phyloP scores from a whole-genome alignment of 2,329 filamentous ascomycete species.

The Nemania abortiva region DNA sequence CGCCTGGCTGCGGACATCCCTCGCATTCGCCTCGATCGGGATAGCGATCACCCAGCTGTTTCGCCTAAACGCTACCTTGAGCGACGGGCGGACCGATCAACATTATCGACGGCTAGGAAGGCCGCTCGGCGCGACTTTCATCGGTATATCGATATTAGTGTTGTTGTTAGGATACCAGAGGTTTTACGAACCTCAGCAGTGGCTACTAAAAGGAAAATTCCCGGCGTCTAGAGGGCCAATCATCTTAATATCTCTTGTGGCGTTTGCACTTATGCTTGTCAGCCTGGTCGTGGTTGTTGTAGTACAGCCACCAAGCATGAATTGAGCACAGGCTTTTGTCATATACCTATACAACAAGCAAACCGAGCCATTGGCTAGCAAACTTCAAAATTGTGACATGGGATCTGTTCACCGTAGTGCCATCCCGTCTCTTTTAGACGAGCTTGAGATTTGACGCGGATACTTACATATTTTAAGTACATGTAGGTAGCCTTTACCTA shows the following conservation, averaged over 20 bases:
- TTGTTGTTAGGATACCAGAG: slow-evolving; percentile 81
- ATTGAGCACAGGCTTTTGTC: slow-evolving; percentile 1
- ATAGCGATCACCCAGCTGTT: slow-evolving; percentile 88
- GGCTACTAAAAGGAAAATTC: slow-evolving; percentile 84
- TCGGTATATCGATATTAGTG: slow-evolving; percentile 80
- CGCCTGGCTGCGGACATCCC: slow-evolving; percentile 84
- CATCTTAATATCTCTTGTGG: slow-evolving; percentile 74
- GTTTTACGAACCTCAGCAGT: slow-evolving; percentile 82
- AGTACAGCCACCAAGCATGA: slow-evolving; percentile 56
- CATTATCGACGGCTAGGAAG: slow-evolving; percentile 72
- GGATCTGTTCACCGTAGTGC: too few species aligned
- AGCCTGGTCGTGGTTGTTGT: slow-evolving; percentile 71
- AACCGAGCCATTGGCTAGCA: not conserved
- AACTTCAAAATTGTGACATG: not conserved
- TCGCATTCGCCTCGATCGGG: slow-evolving; percentile 85
- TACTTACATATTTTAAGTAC: too few species aligned
- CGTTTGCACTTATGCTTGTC: slow-evolving; percentile 71
- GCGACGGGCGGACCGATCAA: slow-evolving; percentile 51
- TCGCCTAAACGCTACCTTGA: slow-evolving; percentile 78
- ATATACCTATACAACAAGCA: too few species aligned
- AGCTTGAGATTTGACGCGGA: too few species aligned
- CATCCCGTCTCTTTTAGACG: too few species aligned
- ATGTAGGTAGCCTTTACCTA: too few species aligned
- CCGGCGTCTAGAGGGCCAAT: slow-evolving; percentile 82
- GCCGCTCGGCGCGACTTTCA: slow-evolving; percentile 80